These are phyloP conservation scores for Alternaria rosae DNA, from an alignment of 2,329 filamentous ascomycete species.

Conservation along the genomic window DNA sequence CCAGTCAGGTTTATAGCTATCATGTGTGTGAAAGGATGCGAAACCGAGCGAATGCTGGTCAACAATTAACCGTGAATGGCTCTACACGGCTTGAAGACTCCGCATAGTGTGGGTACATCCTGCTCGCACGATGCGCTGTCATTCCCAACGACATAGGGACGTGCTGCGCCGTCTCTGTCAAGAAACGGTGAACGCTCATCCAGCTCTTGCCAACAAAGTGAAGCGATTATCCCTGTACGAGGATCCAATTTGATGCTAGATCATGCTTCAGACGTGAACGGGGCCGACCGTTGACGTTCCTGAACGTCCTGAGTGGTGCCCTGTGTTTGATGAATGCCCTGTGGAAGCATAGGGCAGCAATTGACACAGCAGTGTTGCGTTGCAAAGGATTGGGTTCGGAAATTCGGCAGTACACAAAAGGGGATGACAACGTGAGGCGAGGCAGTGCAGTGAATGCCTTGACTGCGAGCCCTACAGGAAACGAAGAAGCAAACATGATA, in stretches of 20 bases:
- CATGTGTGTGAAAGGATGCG: conserved; percentile 1
- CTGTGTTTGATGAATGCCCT: conserved; percentile 1
- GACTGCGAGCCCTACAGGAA: neutral
- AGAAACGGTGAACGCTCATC: conserved; percentile 9
- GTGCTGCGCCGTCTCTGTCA: conserved; percentile 6
- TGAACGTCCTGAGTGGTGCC: conserved; percentile 2
- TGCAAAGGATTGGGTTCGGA: neutral
- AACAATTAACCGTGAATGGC: neutral
- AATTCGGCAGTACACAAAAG: conserved; percentile 2
- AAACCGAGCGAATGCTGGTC: neutral
- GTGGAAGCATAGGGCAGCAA: neutral
- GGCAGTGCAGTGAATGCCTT: conserved; percentile 3
- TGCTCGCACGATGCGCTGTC: conserved; percentile 11
- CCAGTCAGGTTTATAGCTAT: neutral
- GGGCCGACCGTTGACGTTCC: neutral
- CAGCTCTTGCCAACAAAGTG: conserved; percentile 6
- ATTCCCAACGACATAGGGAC: conserved; percentile 5
- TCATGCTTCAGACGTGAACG: conserved; percentile 4
- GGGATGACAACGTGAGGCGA: neutral
- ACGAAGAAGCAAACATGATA: conserved; percentile 6
- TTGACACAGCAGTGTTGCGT: neutral
- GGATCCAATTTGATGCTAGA: neutral
- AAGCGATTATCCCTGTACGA: conserved; percentile 1
- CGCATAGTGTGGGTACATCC: conserved; percentile 2
- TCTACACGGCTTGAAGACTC: neutral